Base-by-base conservation (phyloP, 2,329 filamentous ascomycete species). In the Tolypocladium album region DNA sequence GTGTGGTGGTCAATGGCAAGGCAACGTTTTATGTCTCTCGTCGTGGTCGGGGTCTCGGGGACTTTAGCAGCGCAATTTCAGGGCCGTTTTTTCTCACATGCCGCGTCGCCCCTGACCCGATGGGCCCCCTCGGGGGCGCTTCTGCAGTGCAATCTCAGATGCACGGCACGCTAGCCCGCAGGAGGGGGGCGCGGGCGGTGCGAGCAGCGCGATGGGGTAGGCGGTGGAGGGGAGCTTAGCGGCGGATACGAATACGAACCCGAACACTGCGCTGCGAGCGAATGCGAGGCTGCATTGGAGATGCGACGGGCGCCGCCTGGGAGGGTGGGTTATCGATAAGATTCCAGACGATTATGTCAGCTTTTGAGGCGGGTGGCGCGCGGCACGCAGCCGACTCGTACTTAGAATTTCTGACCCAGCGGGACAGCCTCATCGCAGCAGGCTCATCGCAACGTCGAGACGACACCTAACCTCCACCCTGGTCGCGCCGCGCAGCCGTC, bases 181-280 rank as follows among this genome's bases (percentile, higher is more conserved):
- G 47, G 9, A 22, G 22, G 22, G 24, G 22, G 22, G 22, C 4
- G 22, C 20, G 22, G 42, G 27, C 27, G 27, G 27, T 31, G 5
- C 27, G 27, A 31, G n/a, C 39, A 22, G 45, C 47, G 13, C 15
- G 39, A 45, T 27, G 20, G 17, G 50, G 52, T 22, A 56, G 58
- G 58, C 58, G 58, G 58, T 59, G 39, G 38, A 11, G 38, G 17
- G 40, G 12, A 17, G 17, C n/a, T 45, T 53, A 2, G 11, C 43
- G 5, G 11, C 43, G 27, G 43, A 38, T 39, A 36, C 63, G 63
- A 64, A 63, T 63, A 61, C 63, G 63, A 63, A 62, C 55, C n/a
- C 62, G 62, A 61, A 47, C 38, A 34, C 39, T 24, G 3, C 31
- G 31, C 7, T 36, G 34, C 34, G n/a, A 20, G 8, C 43, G n/a